These are phyloP conservation scores for Solanum habrochaites DNA, from an alignment of 257 asterid species.

Conservation along the genomic window DNA sequence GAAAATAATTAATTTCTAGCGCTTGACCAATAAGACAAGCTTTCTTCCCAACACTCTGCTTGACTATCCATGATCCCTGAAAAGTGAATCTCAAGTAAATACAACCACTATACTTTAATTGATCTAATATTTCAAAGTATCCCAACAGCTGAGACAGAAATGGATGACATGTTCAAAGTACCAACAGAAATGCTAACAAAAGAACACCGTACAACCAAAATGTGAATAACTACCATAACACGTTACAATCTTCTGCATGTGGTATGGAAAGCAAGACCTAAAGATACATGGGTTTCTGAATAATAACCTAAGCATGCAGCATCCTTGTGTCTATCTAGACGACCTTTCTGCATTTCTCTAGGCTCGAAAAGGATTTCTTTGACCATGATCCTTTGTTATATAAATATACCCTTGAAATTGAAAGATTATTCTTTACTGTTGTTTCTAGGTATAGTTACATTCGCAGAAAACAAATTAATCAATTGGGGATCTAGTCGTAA, in stretches of 20 bases:
- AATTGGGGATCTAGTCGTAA: background rate
- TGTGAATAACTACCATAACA: background rate
- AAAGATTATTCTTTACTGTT: background rate
- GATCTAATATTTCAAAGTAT: background rate
- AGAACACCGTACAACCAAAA: background rate
- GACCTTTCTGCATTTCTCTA: background rate
- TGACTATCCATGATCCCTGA: constrained; percentile 98
- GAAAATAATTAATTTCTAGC: constrained; percentile 64
- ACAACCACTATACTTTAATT: background rate
- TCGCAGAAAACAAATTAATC: background rate
- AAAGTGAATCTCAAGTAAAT: background rate
- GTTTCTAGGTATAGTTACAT: background rate
- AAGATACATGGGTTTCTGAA: background rate
- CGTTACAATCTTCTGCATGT: background rate
- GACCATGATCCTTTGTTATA: background rate
- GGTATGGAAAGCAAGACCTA: background rate
- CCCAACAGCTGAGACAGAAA: background rate
- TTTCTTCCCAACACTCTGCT: constrained; percentile 89
- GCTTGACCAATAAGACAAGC: constrained; percentile 89
- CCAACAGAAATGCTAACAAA: background rate
- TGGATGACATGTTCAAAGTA: background rate
- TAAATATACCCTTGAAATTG: background rate
- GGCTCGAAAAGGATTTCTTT: background rate
- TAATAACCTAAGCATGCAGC: background rate
- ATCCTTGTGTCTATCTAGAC: background rate